Conservation (phyloP, 2,329 filamentous ascomycete species). For the Pseudophaeomoniella oleicola region DNA sequence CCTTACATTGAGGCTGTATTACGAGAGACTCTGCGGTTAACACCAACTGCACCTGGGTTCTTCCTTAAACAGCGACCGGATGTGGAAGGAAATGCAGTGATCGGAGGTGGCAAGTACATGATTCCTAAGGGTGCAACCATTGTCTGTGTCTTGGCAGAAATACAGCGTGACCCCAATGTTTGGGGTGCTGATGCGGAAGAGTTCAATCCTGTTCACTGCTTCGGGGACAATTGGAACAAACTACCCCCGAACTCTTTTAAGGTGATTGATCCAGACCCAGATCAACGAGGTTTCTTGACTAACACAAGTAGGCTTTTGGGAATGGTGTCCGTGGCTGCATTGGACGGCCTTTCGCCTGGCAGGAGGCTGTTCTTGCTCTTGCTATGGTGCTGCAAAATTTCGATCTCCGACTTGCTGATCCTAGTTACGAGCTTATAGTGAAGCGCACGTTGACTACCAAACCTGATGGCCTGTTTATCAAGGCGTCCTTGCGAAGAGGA, state of each 20-base stretch:
- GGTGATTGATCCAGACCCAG: slow-evolving; percentile 14
- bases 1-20: slow-evolving; percentile 53
- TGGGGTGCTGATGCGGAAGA: slow-evolving; percentile 51
- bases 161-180: slow-evolving; percentile 48
- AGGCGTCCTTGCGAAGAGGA: slow-evolving; percentile 38
- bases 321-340: slow-evolving; percentile 59
- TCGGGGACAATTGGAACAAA: slow-evolving; percentile 52
- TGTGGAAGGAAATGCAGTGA: not conserved
- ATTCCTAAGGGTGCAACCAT: not conserved
- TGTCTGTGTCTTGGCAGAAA: slow-evolving; percentile 23
- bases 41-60: slow-evolving; percentile 45
- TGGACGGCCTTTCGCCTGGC: slow-evolving; percentile 59
- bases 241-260: slow-evolving; percentile 52
- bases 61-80: slow-evolving; percentile 29
- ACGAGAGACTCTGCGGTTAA: slow-evolving; percentile 50
- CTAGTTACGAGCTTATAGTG: slow-evolving; percentile 26
- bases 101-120: not conserved
- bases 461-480: slow-evolving; percentile 45
- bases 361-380: slow-evolving; percentile 50
- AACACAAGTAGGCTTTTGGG: slow-evolving; percentile 45
- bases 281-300: too few species aligned
- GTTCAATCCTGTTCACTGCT: slow-evolving; percentile 59
- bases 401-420: slow-evolving; percentile 48
- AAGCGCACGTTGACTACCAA: slow-evolving; percentile 25
- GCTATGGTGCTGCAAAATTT: slow-evolving; percentile 58